These are phyloP conservation scores for Tylopilus rubrobrunneus DNA, from an alignment of 768 basidiomycete genomes.

Conservation along the genomic window DNA sequence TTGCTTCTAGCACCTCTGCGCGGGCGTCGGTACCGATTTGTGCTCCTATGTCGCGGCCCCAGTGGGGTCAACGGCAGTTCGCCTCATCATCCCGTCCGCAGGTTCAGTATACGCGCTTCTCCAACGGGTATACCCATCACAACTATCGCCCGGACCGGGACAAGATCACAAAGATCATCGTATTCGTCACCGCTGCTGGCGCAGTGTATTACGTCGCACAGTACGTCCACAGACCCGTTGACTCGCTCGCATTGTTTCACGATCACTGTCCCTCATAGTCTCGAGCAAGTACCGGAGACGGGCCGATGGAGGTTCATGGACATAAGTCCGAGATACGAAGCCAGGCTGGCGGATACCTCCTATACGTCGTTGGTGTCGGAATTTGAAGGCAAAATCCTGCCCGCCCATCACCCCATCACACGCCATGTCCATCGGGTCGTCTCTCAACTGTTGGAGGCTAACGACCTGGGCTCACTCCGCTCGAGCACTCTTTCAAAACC, in stretches of 20 bases:
- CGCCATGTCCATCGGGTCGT: slow-evolving; percentile 69
- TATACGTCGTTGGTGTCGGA: slow-evolving; percentile 46
- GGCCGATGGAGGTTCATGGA: slow-evolving; percentile 91
- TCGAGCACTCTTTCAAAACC: slow-evolving; percentile 8
- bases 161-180: slow-evolving; percentile 11
- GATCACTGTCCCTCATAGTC: slow-evolving; percentile 36
- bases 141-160: slow-evolving; percentile 6
- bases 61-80: slow-evolving; percentile 11
- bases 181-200: slow-evolving; percentile 18
- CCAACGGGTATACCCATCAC: slow-evolving; percentile 8
- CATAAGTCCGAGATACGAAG: slow-evolving; percentile 54
- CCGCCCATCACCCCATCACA: slow-evolving; percentile 61
- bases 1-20: not conserved
- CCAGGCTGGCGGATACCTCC: slow-evolving; percentile 42
- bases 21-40: not conserved
- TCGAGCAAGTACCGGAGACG: slow-evolving; percentile 84
- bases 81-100: slow-evolving; percentile 17
- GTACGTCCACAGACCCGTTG: slow-evolving; percentile 12
- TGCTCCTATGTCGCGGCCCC: not conserved
- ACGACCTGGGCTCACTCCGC: slow-evolving; percentile 62
- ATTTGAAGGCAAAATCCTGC: slow-evolving; percentile 53
- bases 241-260: not conserved
- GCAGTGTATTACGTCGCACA: slow-evolving; percentile 28
- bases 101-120: slow-evolving; percentile 29
- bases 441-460: slow-evolving; percentile 61